Conservation (phyloP, 805 yeast species). For the Phaffomyces opuntiae region DNA sequence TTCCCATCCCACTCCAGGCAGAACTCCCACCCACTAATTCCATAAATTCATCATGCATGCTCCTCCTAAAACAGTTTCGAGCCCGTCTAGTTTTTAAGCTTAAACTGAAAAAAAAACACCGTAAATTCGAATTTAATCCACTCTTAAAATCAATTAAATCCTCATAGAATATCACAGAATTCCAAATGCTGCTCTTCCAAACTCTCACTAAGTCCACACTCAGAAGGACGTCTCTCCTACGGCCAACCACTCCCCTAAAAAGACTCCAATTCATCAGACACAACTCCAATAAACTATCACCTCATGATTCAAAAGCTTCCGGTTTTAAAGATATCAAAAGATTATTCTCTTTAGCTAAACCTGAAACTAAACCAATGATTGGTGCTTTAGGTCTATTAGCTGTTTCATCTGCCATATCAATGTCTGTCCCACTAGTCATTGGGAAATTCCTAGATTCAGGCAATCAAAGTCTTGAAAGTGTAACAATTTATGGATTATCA, state of each 20-base stretch:
- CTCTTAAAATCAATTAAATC: too few relatives aligned
- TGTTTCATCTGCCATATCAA: slow-evolving; percentile 69
- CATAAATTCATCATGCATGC: too few relatives aligned
- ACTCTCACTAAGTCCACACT: neutral
- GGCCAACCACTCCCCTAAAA: neutral
- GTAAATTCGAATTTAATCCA: too few relatives aligned
- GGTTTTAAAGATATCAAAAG: slow-evolving; percentile 32
- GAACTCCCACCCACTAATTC: too few relatives aligned
- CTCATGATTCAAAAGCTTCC: slow-evolving; percentile 28
- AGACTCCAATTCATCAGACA: neutral
- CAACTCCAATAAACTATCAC: slow-evolving; percentile 18
- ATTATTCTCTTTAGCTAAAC: slow-evolving; percentile 47
- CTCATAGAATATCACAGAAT: too few relatives aligned
- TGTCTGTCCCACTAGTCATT: slow-evolving; percentile 75
- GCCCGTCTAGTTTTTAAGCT: too few relatives aligned
- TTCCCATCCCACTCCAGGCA: too few relatives aligned
- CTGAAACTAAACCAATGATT: slow-evolving; percentile 47
- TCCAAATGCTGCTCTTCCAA: neutral
- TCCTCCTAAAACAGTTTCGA: too few relatives aligned
- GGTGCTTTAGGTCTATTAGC: slow-evolving; percentile 60
- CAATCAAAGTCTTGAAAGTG: slow-evolving; percentile 22
- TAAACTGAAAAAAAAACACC: too few relatives aligned
- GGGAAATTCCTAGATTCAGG: slow-evolving; percentile 75
- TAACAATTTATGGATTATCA: slow-evolving; percentile 51
- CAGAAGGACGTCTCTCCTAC: neutral